Evolutionary conservation across 2,329 filamentous ascomycete species (phyloP), one percentile per base, ranked within the genome.

Genomic region (Arthrobotrys sinensis): DNA sequence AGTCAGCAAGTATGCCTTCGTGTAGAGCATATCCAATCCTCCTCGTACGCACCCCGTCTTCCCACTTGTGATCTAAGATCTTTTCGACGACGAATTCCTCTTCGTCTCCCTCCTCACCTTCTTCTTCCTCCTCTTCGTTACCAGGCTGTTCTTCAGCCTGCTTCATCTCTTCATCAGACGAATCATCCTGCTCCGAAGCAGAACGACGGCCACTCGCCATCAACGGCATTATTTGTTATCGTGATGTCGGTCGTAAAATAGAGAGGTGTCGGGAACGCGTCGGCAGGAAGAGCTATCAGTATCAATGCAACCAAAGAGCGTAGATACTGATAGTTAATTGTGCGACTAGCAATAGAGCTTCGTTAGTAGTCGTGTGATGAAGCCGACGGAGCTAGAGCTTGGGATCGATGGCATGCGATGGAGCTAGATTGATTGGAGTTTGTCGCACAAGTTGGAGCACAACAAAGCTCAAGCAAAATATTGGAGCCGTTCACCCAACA

Each of bases 101-200:
- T 4, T 62, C 67, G 0, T 16, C 75, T 1, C 48, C 63, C 12
- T 34, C 52, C n/a, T 50, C 34, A 38, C 55, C 45, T 5, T 46
- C 67, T 28, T 67, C 67, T 14, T 72, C 68, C 21, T 55, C 76
- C 2, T 67, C 75, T 16, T 48, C 60, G 3, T 72, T 67, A 10
- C 48, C 60, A 7, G 50, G 40, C 2, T 21, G 14, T 16, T 50
- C 67, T n/a, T 71, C 76, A 3, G 48, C 52, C 24, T 77, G 60
- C 46, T 53, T 64, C 50, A 65, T 69, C 8, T 78, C 63, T 28
- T 72, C 76, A 53, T 79, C 76, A 28, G 76, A 78, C 14, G 64
- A 70, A 36, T 62, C 73, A 12, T 71, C 73, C 28, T 38, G n/a
- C 11, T 67, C 66, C 16, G 66, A 70, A 38, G 46, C 66, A 16